A percentile compares a stretch with the other conserved stretches of the same genome.
These are phyloP conservation scores for Coemansia aciculifera DNA, from an alignment of 192 early-diverging fungal genomes.

Conservation along the genomic window DNA sequence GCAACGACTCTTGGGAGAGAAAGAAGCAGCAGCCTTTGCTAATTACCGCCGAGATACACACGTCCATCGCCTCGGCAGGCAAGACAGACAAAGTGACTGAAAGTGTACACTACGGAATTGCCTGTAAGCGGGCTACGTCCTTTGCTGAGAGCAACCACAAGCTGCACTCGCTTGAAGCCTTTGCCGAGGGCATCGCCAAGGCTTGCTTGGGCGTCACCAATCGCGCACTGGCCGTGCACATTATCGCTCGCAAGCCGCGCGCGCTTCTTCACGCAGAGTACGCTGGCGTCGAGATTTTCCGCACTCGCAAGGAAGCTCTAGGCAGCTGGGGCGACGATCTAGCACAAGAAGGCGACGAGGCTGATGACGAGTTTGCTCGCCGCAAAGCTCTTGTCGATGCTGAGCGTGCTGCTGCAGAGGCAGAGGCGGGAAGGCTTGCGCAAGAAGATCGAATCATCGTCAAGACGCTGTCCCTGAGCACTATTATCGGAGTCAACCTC, in stretches of 20 bases:
- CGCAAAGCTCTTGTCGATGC: slow-evolving; percentile 6
- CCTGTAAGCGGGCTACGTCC: slow-evolving; percentile 72
- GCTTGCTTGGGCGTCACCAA: slow-evolving; percentile 62
- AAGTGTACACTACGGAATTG: slow-evolving; percentile 81
- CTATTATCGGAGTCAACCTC: slow-evolving; percentile 93
- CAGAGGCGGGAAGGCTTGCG: slow-evolving; percentile 44
- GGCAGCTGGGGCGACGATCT: slow-evolving; percentile 31
- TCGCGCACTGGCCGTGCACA: slow-evolving; percentile 64
- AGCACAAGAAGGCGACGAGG: slow-evolving; percentile 8
- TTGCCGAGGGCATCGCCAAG: slow-evolving; percentile 67
- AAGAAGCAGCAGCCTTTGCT: slow-evolving; percentile 83
- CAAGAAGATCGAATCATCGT: slow-evolving; percentile 82
- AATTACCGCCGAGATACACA: slow-evolving; percentile 74
- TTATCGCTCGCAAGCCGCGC: slow-evolving; percentile 79
- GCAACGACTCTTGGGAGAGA: slow-evolving; percentile 93
- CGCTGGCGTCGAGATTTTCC: slow-evolving; percentile 86
- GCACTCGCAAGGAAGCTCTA: slow-evolving; percentile 62
- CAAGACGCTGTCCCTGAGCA: slow-evolving; percentile 71
- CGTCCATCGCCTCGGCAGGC: slow-evolving; percentile 73
- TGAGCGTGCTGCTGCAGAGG: slow-evolving; percentile 39
- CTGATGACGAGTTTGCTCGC: slow-evolving; percentile 10
- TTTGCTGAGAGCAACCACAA: slow-evolving; percentile 70
- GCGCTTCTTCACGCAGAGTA: slow-evolving; percentile 89
- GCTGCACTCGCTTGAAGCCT: slow-evolving; percentile 71
- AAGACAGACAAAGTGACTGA: slow-evolving; percentile 76